Evolutionary conservation across 805 yeast genomes (phyloP), one percentile per base, ranked within the genome.

Genomic region (Sugiyamaella marilandica): DNA sequence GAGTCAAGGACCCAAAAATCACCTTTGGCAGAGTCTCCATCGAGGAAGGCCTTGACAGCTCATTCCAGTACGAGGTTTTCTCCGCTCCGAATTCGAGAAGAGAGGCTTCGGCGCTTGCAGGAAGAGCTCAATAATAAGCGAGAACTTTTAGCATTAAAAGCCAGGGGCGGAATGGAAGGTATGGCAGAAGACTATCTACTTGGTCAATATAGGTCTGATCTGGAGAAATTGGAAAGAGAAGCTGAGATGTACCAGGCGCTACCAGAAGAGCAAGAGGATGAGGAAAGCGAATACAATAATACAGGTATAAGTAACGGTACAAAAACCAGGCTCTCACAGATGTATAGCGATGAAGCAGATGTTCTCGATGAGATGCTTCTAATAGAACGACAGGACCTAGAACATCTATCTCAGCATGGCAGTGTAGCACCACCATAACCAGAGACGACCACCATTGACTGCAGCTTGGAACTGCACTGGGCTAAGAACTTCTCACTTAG

Each of bases 81-180:
- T 2, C 50, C 50, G 11, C 14, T 47, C 14, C 21, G 50, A 2
- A 10, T 29, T n/a, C 37, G 41, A 11, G 50, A 47, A 31, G 33
- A n/a, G 26, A 14, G 45, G 14, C 31, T 48, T 4, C 16, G 5
- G 10, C 43, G 14, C 4, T 24, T 34, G 11, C 51, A 47, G 35
- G 43, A 48, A 21, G 49, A 44, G 7, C 34, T 54, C 10, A 26
- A 37, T 32, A 9, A 21, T n/a, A 33, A 46, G 14, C 33, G 57
- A 13, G 53, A 49, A 10, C 37, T 13, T 7, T n/a, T 43, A 16
- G 57, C 57, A n/a, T 10, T 52, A 21, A 37, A 33, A 18, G 55
- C 53, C 2, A 47, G 57, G 13, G 57, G 57, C 2, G 57, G 57
- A 24, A 24, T 37, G 19, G 36, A 31, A 8, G 33, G 37, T 7